Evolutionary conservation across 2,329 filamentous ascomycete species (phyloP), one percentile per base, ranked within the genome.

Genomic region (Fusarium pseudocircinatum): DNA sequence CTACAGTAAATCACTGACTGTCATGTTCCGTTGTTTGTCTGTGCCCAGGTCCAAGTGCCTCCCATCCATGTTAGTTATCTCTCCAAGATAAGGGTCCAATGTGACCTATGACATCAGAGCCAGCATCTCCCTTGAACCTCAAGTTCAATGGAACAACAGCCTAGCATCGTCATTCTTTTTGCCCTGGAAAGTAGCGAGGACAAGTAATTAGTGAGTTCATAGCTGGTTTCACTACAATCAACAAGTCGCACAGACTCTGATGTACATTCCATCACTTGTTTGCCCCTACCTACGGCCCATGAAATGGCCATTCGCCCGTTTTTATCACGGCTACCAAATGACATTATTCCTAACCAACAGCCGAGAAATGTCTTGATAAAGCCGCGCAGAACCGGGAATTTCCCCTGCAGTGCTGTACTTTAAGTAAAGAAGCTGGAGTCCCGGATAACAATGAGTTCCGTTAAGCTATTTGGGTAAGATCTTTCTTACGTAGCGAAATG

Each of bases 41-140:
- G 60, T 63, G 60, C 53, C 60, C 42, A 24, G 36, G 60, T 49
- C 60, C 53, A 63, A 63, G 60, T 63, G 60, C 26, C 36, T 26
- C 14, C 9, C 4, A 59, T 60, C 42, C 60, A 47, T 46, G 53
- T 40, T 28, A 30, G 42, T 63, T 30, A 47, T 30, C 42, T n/a
- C 36, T 26, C 32, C 30, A 46, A 28, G 16, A n/a, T 59, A 59
- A 60, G 53, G 60, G 60, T 49, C 53, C 42, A 49, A 60, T 24
- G 34, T 39, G 40, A 43, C 52, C 42, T 47, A 63, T 60, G 60
- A 63, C 60, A 63, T 63, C 42, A 63, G 34, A 60, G 36, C 53
- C 20, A 42, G 34, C 53, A 47, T 63, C n/a, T 63, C 37, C 18
- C 60, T 47, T 63, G 52, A 40, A 59, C 34, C 18, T 52, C 58